A percentile compares a stretch with the other conserved stretches of the same genome.
These are phyloP conservation scores for Candida sanyaensis DNA, from an alignment of 1,139 yeast genomes.

Conservation along the genomic window DNA sequence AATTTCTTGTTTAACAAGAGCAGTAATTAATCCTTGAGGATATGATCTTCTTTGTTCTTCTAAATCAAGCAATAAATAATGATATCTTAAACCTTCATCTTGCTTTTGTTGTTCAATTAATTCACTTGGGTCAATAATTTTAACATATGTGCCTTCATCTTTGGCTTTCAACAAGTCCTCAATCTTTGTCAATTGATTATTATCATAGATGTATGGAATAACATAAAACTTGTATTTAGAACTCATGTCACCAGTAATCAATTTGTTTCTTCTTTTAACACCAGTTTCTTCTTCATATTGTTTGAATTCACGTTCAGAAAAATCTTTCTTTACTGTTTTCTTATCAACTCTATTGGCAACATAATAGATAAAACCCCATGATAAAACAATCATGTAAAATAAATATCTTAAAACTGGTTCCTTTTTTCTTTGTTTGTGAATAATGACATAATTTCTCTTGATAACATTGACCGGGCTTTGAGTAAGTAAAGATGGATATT, in stretches of 20 bases:
- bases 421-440: conserved; percentile 11
- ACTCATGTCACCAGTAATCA: conserved; percentile 33
- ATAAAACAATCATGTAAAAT: conserved; percentile 49
- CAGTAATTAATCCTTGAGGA: conserved; percentile 62
- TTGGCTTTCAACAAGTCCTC: conserved; percentile 18
- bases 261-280: conserved; percentile 53
- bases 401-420: conserved; percentile 51
- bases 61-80: conserved; percentile 43
- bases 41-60: conserved; percentile 33
- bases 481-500: background rate
- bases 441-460: conserved; percentile 12
- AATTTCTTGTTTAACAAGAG: conserved; percentile 52
- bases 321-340: conserved; percentile 47
- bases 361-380: conserved; percentile 54
- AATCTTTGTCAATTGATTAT: conserved; percentile 22
- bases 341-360: conserved; percentile 57
- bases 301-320: conserved; percentile 61
- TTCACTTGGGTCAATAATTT: conserved; percentile 47
- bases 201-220: conserved; percentile 41
- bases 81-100: conserved; percentile 44
- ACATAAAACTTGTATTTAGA: conserved; percentile 42
- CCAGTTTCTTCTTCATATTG: conserved; percentile 52
- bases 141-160: conserved; percentile 34
- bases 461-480: conserved; percentile 2
- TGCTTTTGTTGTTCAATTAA: conserved; percentile 46